These are phyloP conservation scores for Stromatinia cepivora DNA, from an alignment of 2,329 filamentous ascomycete genomes.

Conservation along the genomic window DNA sequence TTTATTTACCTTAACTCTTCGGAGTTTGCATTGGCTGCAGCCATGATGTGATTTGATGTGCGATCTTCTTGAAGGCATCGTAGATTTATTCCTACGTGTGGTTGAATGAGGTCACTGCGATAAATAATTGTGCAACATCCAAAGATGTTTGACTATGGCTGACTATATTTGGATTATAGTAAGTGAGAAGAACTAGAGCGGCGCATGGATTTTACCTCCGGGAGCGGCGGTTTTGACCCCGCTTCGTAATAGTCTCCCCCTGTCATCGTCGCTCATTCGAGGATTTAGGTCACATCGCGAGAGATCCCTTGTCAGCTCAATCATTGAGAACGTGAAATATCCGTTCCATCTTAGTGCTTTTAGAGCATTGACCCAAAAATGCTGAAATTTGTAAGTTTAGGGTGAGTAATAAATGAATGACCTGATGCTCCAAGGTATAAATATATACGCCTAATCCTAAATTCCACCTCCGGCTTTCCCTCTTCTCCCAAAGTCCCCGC, in stretches of 20 bases:
- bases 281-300: constrained; percentile 3
- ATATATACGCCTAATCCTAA: too few species aligned
- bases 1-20: constrained; percentile 19
- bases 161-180: neutral
- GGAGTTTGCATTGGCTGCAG: constrained; percentile 18
- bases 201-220: neutral
- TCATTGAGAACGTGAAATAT: neutral
- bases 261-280: neutral
- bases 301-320: neutral
- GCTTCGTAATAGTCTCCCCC: neutral
- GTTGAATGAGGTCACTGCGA: too few species aligned
- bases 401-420: neutral
- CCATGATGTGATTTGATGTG: constrained; percentile 23
- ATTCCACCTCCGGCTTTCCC: neutral
- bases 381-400: neutral
- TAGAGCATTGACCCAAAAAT: neutral
- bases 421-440: neutral
- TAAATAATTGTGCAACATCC: too few species aligned
- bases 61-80: constrained; percentile 19
- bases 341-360: neutral
- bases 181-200: neutral
- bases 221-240: neutral
- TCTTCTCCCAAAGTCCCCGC: neutral
- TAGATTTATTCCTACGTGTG: neutral
- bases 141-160: neutral